Conservation (phyloP, 1,139 yeast species). For the Lizanozyma gosingica region DNA sequence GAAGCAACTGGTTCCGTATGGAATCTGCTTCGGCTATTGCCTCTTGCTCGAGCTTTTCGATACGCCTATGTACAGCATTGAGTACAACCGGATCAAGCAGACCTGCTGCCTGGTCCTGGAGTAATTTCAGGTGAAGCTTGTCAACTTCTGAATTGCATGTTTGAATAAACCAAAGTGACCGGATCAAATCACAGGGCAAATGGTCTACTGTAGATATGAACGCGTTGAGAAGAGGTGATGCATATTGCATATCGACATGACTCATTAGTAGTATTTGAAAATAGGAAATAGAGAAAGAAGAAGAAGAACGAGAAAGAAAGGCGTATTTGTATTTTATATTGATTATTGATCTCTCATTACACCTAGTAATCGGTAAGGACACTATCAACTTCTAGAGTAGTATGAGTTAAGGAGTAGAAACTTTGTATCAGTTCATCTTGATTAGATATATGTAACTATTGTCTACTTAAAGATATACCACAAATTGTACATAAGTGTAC, state of each 20-base stretch:
- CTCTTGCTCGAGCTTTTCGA: neutral
- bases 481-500: too few relatives aligned
- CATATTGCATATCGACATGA: slow-evolving; percentile 10
- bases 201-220: slow-evolving; percentile 40
- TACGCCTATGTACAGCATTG: neutral
- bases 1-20: neutral
- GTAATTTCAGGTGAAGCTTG: slow-evolving; percentile 7
- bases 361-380: too few relatives aligned
- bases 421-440: too few relatives aligned
- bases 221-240: slow-evolving; percentile 25
- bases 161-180: slow-evolving; percentile 40
- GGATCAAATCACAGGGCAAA: slow-evolving; percentile 36
- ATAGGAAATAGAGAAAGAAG: too few relatives aligned
- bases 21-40: neutral
- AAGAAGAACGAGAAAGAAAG: too few relatives aligned
- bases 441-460: too few relatives aligned
- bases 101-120: neutral
- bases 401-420: too few relatives aligned
- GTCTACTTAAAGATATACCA: too few relatives aligned
- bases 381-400: too few relatives aligned
- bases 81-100: neutral
- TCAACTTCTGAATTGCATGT: slow-evolving; percentile 25
- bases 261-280: too few relatives aligned
- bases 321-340: too few relatives aligned
- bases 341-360: too few relatives aligned